A percentile compares a stretch with the other conserved stretches of the same genome.
Evolutionary conservation across 2,329 filamentous ascomycete species (phyloP).

Genomic region (Aspergillus fischeri): DNA sequence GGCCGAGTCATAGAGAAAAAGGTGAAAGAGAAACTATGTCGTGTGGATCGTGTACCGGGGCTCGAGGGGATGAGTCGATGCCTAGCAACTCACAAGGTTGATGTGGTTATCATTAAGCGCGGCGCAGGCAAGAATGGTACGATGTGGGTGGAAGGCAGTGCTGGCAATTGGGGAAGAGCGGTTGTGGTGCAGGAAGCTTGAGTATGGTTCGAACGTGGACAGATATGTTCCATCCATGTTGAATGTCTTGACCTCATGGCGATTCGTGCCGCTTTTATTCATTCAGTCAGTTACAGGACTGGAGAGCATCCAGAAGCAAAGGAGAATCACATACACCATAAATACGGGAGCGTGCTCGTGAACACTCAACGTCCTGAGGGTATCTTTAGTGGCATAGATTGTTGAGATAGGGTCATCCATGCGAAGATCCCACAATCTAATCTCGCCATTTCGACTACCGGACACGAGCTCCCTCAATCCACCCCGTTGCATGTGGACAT

Average conservation of each 20-base stretch:
- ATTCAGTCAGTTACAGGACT: constrained; percentile 11
- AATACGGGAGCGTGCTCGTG: constrained; percentile 97
- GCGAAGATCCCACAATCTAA: constrained; percentile 93
- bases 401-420: constrained; percentile 73
- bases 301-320: not conserved
- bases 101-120: constrained; percentile 84
- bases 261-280: constrained; percentile 69
- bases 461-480: constrained; percentile 87
- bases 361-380: constrained; percentile 78
- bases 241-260: constrained; percentile 86
- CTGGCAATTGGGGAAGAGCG: constrained; percentile 77
- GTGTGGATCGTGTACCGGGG: not conserved
- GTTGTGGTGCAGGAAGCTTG: constrained; percentile 77
- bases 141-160: constrained; percentile 92
- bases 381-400: constrained; percentile 70
- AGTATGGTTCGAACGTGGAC: constrained; percentile 83
- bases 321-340: constrained; percentile 65
- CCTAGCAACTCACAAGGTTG: constrained; percentile 72
- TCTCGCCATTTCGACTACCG: constrained; percentile 86
- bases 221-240: constrained; percentile 79
- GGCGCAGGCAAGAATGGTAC: constrained; percentile 83
- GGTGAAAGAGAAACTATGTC: not conserved
- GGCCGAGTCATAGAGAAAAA: not conserved
- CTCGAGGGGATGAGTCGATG: not conserved
- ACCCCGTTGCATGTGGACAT: constrained; percentile 93